Percentiles rank a stretch among this genome's conserved stretches.
These are phyloP conservation scores for Thielaviopsis cerberus DNA, from an alignment of 2,329 filamentous ascomycete species.

Conservation along the genomic window DNA sequence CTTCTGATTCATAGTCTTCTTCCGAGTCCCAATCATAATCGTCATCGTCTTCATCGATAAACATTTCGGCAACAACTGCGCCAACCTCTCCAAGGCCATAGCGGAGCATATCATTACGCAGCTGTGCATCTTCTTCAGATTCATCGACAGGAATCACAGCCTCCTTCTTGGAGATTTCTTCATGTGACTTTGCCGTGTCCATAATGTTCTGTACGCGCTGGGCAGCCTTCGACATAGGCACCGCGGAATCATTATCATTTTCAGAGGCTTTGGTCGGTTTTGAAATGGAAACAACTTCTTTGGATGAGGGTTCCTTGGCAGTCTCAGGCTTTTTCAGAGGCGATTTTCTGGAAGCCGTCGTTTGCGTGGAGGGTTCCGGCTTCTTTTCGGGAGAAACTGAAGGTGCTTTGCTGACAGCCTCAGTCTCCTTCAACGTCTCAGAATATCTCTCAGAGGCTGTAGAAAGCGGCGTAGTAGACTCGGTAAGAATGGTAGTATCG, in stretches of 20 bases:
- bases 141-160: constrained; percentile 54
- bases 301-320: constrained; percentile 19
- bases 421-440: no score
- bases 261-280: constrained; percentile 40
- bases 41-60: constrained; percentile 39
- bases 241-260: constrained; percentile 33
- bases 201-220: constrained; percentile 37
- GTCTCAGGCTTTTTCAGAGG: constrained; percentile 38
- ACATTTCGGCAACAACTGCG: constrained; percentile 79
- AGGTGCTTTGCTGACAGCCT: not conserved
- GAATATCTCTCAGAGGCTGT: not conserved
- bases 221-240: constrained; percentile 20
- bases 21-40: constrained; percentile 37
- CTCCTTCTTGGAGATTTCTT: constrained; percentile 25
- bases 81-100: constrained; percentile 82
- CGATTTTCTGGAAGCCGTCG: constrained; percentile 31
- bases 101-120: constrained; percentile 75
- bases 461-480: not conserved
- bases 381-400: not conserved
- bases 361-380: constrained; percentile 1
- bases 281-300: not conserved
- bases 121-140: constrained; percentile 55
- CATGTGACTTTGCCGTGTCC: constrained; percentile 35
- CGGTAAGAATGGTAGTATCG: no score
- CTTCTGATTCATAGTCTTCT: constrained; percentile 30